Conservation (phyloP, 108 stramenopile genomes). For the Pseudonitzschia delicatissima region DNA sequence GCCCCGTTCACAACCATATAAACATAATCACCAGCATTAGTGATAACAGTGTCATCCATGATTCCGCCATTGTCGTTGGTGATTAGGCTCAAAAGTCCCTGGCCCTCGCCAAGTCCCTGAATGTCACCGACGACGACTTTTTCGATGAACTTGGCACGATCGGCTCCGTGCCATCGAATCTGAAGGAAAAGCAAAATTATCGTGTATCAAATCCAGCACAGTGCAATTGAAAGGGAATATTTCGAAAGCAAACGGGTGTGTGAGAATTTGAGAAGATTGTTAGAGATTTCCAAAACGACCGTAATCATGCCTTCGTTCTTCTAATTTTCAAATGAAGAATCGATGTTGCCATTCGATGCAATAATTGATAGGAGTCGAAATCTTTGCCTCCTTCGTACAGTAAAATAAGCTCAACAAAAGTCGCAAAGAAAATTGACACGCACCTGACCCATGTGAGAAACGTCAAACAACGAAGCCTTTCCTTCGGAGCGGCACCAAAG, state of each 20-base stretch:
- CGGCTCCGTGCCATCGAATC: slow-evolving; percentile 94
- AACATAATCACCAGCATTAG: slow-evolving; percentile 71
- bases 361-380: too few relatives aligned
- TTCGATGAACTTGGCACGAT: slow-evolving; percentile 88
- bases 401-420: background rate
- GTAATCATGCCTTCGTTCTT: background rate
- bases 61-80: slow-evolving; percentile 95
- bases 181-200: background rate
- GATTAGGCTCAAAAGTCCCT: slow-evolving; percentile 82
- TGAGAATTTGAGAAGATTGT: too few relatives aligned
- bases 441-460: slow-evolving; percentile 98
- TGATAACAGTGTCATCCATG: slow-evolving; percentile 97
- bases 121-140: slow-evolving; percentile 92
- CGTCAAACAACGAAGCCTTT: slow-evolving; percentile 93
- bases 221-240: too few relatives aligned
- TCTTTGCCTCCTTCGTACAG: too few relatives aligned
- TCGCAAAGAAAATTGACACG: background rate
- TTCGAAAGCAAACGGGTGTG: too few relatives aligned
- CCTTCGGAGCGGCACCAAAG: slow-evolving; percentile 84
- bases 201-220: background rate
- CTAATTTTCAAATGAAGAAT: background rate
- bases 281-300: background rate
- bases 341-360: too few relatives aligned
- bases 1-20: slow-evolving; percentile 99
- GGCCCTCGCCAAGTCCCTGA: slow-evolving; percentile 59